Base-by-base conservation (phyloP, 176 grass and related monocot genomes). In the Carex kokanica region DNA sequence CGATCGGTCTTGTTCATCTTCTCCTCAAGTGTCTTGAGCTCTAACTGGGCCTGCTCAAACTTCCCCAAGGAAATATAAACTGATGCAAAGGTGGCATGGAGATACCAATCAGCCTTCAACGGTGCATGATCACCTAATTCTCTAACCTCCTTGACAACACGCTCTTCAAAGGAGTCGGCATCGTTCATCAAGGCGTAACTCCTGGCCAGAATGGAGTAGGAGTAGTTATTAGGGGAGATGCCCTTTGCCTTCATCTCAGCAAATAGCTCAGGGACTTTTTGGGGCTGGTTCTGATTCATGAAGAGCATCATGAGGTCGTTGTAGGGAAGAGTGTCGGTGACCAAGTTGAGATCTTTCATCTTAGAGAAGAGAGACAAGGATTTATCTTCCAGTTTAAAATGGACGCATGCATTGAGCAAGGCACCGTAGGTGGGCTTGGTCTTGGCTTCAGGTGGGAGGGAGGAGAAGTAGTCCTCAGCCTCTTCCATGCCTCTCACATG, bases 281-380 rank as follows among this genome's bases (percentile, higher is more conserved):
- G 70, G 68, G 91, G 88, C 56, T 86, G 91, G 51, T 83, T 82
- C 74, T 90, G 64, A 59, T 88, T 92, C 86, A 86, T 68, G 59
- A 88, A 90, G 60, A 97, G 91, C 17, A 85, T 64, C 91, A 97
- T 92, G 47, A 94, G 61, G 86, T 97, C 94, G 84, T 87, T 87
- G 83, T 86, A 84, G 51, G 86, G 53, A 1, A 94, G 80, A 29
- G 43, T 38, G 40, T n/a, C 20, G 9, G 82, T 78, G 8, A 34
- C 9, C 36, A 94, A 64, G 18, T 84, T 88, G 6, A 85, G 60
- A 29, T 89, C 75, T 55, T 87, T 81, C 90, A 97, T 94, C 57
- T 84, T 85, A 34, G n/a, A 16, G 43, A 94, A 92, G 58, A 97
- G n/a, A 60, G 84, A 55, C 20, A 79, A 65, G 54, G 94, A 90